Conservation (phyloP, 441 rosid genomes). For the Croton setiger region DNA sequence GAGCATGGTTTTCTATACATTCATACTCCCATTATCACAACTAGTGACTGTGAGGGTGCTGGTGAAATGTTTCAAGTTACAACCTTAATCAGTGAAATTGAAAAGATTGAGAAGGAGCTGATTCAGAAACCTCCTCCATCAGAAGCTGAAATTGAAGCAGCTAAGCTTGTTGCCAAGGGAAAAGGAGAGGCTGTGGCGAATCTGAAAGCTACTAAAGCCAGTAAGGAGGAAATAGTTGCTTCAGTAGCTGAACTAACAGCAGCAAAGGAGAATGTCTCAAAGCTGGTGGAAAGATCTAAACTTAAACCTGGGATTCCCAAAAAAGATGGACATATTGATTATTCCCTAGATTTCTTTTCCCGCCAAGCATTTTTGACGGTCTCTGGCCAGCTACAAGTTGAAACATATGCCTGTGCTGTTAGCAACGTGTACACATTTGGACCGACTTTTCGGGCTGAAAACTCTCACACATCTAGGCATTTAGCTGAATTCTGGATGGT, state of each 20-base stretch:
- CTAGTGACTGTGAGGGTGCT: constrained; percentile 99
- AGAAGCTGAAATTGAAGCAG: constrained; percentile 69
- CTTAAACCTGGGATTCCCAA: constrained; percentile 78
- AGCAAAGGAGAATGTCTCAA: constrained; percentile 56
- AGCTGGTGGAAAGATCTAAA: constrained; percentile 62
- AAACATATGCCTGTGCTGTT: constrained; percentile 84
- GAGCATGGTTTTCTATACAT: constrained; percentile 64
- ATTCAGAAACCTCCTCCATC: constrained; percentile 74
- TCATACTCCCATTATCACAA: constrained; percentile 88
- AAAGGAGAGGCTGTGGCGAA: constrained; percentile 60
- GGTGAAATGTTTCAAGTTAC: constrained; percentile 99
- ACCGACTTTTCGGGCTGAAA: constrained; percentile 93
- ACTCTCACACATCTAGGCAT: constrained; percentile 97
- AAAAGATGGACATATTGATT: constrained; percentile 80
- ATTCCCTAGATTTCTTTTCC: constrained; percentile 65
- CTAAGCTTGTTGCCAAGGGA: constrained; percentile 50
- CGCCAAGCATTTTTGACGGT: constrained; percentile 96
- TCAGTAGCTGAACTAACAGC: constrained; percentile 50
- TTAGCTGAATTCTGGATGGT: constrained; percentile 99
- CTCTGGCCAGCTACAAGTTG: constrained; percentile 93
- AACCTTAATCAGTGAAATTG: constrained; percentile 62
- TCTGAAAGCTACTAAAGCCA: constrained; percentile 62
- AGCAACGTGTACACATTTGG: constrained; percentile 88
- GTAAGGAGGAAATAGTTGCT: constrained; percentile 48
- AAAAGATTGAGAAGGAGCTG: constrained; percentile 69